Conservation (phyloP, 1,139 yeast species). For the Blastobotrys aristatus region DNA sequence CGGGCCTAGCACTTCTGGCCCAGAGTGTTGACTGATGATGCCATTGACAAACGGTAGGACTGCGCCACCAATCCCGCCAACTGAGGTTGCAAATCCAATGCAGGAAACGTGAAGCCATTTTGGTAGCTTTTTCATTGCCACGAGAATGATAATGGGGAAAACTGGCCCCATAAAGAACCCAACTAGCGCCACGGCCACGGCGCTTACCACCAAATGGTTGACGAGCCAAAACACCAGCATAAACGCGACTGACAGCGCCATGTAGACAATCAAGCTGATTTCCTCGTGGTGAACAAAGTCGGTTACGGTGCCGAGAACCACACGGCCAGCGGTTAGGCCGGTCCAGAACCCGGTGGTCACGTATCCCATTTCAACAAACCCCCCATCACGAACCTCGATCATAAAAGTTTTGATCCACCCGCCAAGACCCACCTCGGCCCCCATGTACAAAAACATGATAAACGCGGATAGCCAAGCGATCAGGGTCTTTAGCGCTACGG, state of each 20-base stretch:
- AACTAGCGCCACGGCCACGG: slow-evolving; percentile 43
- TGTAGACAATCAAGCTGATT: slow-evolving; percentile 21
- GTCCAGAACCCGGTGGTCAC: slow-evolving; percentile 71
- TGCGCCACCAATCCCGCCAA: slow-evolving; percentile 84
- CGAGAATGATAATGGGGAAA: slow-evolving; percentile 68
- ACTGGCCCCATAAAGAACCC: slow-evolving; percentile 76
- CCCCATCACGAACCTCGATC: slow-evolving; percentile 48
- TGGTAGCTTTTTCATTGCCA: slow-evolving; percentile 61
- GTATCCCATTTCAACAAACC: slow-evolving; percentile 46
- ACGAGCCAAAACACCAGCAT: slow-evolving; percentile 30
- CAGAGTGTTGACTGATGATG: slow-evolving; percentile 25
- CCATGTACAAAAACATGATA: slow-evolving; percentile 60
- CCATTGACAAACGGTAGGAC: slow-evolving; percentile 31
- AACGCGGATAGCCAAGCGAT: slow-evolving; percentile 55
- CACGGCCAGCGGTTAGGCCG: slow-evolving; percentile 58
- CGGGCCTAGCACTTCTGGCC: slow-evolving; percentile 31
- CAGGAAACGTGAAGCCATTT: slow-evolving; percentile 58
- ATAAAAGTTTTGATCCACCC: slow-evolving; percentile 69
- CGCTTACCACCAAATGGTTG: slow-evolving; percentile 27
- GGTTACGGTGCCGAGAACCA: slow-evolving; percentile 38
- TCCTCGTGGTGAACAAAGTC: slow-evolving; percentile 28
- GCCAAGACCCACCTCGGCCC: slow-evolving; percentile 61
- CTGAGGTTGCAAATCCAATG: slow-evolving; percentile 69
- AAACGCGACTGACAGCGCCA: slow-evolving; percentile 22
- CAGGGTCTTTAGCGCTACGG: slow-evolving; percentile 42